Evolutionary conservation across 805 yeast species (phyloP).

Genomic region (Sugiyamaella qingdaonensis): DNA sequence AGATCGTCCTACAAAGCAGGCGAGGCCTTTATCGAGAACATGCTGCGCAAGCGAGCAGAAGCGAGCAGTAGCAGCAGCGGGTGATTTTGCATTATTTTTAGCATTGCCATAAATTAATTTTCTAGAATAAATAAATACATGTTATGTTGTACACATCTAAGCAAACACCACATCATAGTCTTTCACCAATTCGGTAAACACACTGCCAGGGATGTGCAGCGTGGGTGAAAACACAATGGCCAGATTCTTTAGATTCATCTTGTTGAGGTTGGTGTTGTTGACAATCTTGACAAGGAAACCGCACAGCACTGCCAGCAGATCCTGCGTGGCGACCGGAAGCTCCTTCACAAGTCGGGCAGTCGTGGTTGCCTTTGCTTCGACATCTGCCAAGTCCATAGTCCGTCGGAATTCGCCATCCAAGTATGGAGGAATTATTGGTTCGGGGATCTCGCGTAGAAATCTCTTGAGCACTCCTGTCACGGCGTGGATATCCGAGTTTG

Average conservation of each 20-base stretch:
- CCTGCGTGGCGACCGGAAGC: slow-evolving; percentile 53
- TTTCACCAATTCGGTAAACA: slow-evolving; percentile 54
- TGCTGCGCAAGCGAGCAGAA: slow-evolving; percentile 60
- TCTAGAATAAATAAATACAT: slow-evolving; percentile 1
- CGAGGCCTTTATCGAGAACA: slow-evolving; percentile 93
- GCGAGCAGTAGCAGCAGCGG: too few species aligned
- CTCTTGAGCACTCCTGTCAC: slow-evolving; percentile 82
- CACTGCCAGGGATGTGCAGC: slow-evolving; percentile 58
- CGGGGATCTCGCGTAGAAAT: slow-evolving; percentile 73
- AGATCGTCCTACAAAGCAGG: slow-evolving; percentile 98
- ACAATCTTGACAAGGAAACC: slow-evolving; percentile 63
- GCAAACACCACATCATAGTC: slow-evolving; percentile 58
- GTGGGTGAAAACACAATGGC: slow-evolving; percentile 84
- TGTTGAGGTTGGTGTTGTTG: slow-evolving; percentile 56
- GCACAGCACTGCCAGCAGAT: slow-evolving; percentile 62
- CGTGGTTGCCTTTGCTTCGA: slow-evolving; percentile 24
- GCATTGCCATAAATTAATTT: background rate
- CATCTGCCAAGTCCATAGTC: slow-evolving; percentile 31
- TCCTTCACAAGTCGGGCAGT: slow-evolving; percentile 32
- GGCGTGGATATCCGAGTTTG: slow-evolving; percentile 64
- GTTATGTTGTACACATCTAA: background rate
- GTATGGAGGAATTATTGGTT: slow-evolving; percentile 60
- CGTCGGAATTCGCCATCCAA: slow-evolving; percentile 38
- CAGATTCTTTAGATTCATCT: slow-evolving; percentile 77
- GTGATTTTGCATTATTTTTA: background rate